These are phyloP conservation scores for Dimargaris cristalligena DNA, from an alignment of 192 early-diverging fungal species.

Conservation along the genomic window DNA sequence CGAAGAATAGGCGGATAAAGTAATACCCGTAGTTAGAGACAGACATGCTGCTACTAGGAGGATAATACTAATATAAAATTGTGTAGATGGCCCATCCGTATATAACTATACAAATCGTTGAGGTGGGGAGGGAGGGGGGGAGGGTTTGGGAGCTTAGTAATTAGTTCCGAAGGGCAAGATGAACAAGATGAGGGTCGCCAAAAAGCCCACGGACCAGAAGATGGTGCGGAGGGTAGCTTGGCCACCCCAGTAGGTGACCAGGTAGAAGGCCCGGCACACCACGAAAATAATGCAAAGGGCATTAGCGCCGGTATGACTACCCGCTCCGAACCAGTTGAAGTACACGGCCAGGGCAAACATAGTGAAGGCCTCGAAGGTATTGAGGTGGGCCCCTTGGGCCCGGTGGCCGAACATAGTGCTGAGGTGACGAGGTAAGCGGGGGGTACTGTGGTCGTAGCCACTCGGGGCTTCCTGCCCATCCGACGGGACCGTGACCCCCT, in stretches of 20 bases:
- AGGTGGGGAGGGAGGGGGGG: too few species aligned
- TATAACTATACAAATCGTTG: too few species aligned
- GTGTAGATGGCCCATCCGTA: too few species aligned
- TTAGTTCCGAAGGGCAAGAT: neutral
- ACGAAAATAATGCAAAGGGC: neutral
- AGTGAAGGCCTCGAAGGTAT: neutral
- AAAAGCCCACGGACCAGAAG: neutral
- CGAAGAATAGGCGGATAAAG: too few species aligned
- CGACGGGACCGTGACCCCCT: neutral
- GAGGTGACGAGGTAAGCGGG: too few species aligned
- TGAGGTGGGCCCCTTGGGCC: neutral
- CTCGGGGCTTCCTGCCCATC: too few species aligned
- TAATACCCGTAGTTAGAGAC: too few species aligned
- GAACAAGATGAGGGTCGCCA: neutral
- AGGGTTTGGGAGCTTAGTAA: too few species aligned
- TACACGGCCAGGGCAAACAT: conserved; percentile 1
- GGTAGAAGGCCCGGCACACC: neutral
- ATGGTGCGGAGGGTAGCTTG: neutral
- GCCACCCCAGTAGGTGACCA: neutral
- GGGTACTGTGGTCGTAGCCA: conserved; percentile 5
- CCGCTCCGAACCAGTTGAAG: neutral
- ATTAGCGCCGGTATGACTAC: neutral
- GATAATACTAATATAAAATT: too few species aligned
- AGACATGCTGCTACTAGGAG: too few species aligned
- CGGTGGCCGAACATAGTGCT: neutral